Conservation (phyloP, 805 yeast species). For the Cyberlindnera mrakii region DNA sequence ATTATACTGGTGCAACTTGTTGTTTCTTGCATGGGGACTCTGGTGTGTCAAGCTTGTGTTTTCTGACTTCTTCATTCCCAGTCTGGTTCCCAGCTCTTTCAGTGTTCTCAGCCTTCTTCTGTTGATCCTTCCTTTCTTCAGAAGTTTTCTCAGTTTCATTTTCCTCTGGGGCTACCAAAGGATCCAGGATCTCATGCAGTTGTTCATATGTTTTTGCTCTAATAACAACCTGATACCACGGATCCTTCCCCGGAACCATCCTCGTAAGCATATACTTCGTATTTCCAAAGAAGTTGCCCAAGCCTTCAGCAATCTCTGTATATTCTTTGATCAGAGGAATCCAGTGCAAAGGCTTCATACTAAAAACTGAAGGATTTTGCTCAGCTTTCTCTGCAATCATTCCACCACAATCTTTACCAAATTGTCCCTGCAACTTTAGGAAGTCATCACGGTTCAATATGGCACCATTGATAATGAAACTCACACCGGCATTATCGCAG, state of each 20-base stretch:
- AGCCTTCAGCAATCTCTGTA: conserved; percentile 42
- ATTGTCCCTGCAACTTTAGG: conserved; percentile 40
- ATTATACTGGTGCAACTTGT: conserved; percentile 9
- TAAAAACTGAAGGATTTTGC: conserved; percentile 74
- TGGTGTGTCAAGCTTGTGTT: conserved; percentile 11
- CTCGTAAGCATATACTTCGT: conserved; percentile 77
- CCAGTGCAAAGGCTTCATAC: conserved; percentile 42
- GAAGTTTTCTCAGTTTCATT: not conserved
- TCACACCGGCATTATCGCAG: conserved; percentile 56
- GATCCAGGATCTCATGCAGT: conserved; percentile 26
- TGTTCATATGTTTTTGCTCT: conserved; percentile 51
- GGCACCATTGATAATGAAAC: conserved; percentile 81
- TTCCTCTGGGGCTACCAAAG: conserved; percentile 17
- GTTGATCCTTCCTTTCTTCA: not conserved
- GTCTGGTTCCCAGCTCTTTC: conserved; percentile 1
- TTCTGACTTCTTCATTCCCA: conserved; percentile 6
- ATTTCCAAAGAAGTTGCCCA: conserved; percentile 62
- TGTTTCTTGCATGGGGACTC: conserved; percentile 11
- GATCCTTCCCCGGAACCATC: conserved; percentile 71
- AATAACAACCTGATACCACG: conserved; percentile 50
- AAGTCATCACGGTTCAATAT: conserved; percentile 52
- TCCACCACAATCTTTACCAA: conserved; percentile 66
- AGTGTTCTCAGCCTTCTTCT: not conserved
- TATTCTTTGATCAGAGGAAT: conserved; percentile 49
- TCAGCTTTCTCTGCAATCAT: conserved; percentile 96